Evolutionary conservation across 208 protist species (phyloP), one percentile per base, ranked within the genome.

Genomic region (Trypanosoma avium): DNA sequence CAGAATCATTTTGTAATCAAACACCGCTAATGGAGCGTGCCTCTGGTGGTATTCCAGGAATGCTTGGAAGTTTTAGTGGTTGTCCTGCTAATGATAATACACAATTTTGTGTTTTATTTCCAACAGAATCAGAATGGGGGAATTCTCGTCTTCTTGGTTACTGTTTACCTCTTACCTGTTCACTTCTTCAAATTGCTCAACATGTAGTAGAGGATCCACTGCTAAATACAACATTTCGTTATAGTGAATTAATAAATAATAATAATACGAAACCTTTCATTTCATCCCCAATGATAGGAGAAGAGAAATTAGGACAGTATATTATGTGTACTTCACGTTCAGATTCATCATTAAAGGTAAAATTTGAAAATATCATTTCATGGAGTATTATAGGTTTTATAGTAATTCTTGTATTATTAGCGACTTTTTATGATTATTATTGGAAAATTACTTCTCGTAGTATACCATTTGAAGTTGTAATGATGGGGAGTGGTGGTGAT

Each of bases 361-460:
- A 32, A 0, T 22, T 32, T n/a, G 2, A 52, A 17, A 69, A 60
- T 48, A 54, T 63, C 29, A 29, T 60, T 26, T 45, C 58, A 1
- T 60, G 47, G 48, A 26, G 30, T 12, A 55, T 74, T 17, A 17
- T 61, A 4, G 36, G 38, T 26, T 30, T 74, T 47, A 50, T 67
- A 26, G 5, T 48, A 19, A 10, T 56, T 3, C 1, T 74, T 24
- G 60, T 67, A 3, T 5, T 74, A 3, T 22, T 52, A 27, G 68
- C 68, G 26, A 74, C 67, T 19, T 19, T 62, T 10, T 67, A 66
- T 62, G 68, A 74, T 53, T 68, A 68, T 45, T 62, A 32, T 26
- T 43, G 43, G 40, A 21, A 47, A 35, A 53, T 74, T 1, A 67
- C 60, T 10, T 19, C 19, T 12, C 50, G 43, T 35, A 67, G 59